phyloP scores from a whole-genome alignment of 306 rosid genomes.

The Astragalus membranaceus region DNA sequence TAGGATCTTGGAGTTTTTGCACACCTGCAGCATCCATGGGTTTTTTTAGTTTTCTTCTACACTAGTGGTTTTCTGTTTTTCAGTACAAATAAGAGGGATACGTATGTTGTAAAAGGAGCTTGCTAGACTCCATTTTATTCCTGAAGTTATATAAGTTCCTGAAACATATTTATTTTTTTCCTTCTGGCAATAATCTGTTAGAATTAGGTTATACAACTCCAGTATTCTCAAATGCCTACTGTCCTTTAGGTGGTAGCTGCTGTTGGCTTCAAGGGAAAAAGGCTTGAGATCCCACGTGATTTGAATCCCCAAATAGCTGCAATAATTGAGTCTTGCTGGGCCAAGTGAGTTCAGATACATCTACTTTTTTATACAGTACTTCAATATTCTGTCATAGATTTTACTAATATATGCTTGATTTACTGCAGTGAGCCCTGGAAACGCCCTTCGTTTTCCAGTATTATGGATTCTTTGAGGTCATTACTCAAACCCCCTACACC shows the following conservation, averaged over 20 bases:
- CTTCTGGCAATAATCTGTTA: neutral
- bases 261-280: slow-evolving; percentile 80
- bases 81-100: neutral
- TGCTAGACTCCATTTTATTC: neutral
- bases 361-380: neutral
- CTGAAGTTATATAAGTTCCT: neutral
- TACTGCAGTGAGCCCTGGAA: slow-evolving; percentile 91
- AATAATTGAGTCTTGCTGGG: slow-evolving; percentile 92
- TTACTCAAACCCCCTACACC: slow-evolving; percentile 67
- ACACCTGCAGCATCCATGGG: neutral
- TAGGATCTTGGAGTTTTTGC: neutral
- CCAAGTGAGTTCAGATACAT: slow-evolving; percentile 57
- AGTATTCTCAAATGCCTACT: slow-evolving; percentile 9
- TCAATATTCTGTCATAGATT: neutral
- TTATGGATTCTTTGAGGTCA: slow-evolving; percentile 84
- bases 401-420: slow-evolving; percentile 15
- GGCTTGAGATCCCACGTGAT: slow-evolving; percentile 87
- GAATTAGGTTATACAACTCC: neutral
- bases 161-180: neutral
- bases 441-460: slow-evolving; percentile 80
- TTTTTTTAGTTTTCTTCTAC: neutral
- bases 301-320: slow-evolving; percentile 75
- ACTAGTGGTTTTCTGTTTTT: neutral
- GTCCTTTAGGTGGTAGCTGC: slow-evolving; percentile 83
- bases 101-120: neutral